Percentiles rank a stretch among this genome's conserved stretches.
These are phyloP conservation scores for Penicillium alfredii DNA, from an alignment of 495 filamentous ascomycete species.

Conservation along the genomic window DNA sequence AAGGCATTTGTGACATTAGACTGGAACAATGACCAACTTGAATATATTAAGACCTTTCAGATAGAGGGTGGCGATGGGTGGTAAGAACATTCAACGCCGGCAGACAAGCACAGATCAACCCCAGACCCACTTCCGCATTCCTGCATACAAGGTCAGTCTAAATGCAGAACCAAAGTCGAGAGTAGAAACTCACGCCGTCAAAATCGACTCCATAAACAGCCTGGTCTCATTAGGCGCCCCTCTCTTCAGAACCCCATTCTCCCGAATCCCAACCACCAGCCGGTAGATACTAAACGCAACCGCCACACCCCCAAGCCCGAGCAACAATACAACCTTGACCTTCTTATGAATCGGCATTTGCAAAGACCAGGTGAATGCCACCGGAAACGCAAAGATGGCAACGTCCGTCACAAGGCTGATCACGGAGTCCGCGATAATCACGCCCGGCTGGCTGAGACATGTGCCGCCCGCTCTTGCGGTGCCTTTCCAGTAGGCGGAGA, in stretches of 20 bases:
- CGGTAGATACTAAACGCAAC: conserved; percentile 25
- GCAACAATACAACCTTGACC: conserved; percentile 20
- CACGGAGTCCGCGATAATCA: conserved; percentile 26
- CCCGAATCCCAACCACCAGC: conserved; percentile 21
- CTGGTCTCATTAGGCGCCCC: conserved; percentile 14
- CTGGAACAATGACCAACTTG: too few relatives aligned
- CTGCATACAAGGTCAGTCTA: background rate
- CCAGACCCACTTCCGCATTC: background rate
- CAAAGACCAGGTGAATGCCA: conserved; percentile 25
- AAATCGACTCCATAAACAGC: background rate
- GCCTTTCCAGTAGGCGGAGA: conserved; percentile 20
- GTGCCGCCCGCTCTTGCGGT: conserved; percentile 1
- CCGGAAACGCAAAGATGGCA: conserved; percentile 25
- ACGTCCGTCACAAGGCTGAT: conserved; percentile 27
- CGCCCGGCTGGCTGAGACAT: conserved; percentile 21
- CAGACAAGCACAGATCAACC: background rate
- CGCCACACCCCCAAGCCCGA: conserved; percentile 27
- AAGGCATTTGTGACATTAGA: too few relatives aligned
- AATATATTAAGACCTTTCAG: background rate
- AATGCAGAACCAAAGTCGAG: background rate
- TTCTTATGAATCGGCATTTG: conserved; percentile 27
- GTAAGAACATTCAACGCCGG: background rate
- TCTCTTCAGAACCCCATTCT: too few relatives aligned
- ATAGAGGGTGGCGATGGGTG: background rate
- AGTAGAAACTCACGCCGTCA: background rate